Evolutionary conservation across 2,329 filamentous ascomycete species (phyloP), one percentile per base, ranked within the genome.

Genomic region (Boeremia exigua): DNA sequence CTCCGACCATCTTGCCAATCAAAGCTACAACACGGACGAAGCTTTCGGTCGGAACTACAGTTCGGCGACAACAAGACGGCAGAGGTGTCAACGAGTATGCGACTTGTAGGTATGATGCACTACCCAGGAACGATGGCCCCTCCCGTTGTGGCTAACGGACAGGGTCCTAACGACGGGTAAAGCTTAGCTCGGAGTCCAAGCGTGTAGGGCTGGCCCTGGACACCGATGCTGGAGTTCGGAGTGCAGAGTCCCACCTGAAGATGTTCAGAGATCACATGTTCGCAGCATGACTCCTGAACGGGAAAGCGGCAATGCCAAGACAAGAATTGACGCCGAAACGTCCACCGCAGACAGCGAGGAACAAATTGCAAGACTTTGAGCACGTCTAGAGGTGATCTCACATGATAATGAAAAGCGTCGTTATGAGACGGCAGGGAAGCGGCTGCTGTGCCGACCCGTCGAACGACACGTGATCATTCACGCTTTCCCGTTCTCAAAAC

Each of bases 1-100:
- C 70, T 43, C 70, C 70, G 23, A 73, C 70, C 70, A 73, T 73
- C 39, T 42, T 54, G 32, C 23, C n/a, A 15, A 11, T 33, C 28
- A 45, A 25, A 38, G 9, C 14, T 12, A 25, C n/a, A 17, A 45
- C 11, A 19, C n/a, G 30, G n/a, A 48, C 1, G 15, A 38, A 11
- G 14, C 17, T 9, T 3, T 8, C 11, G 14, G 2, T 25, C 38
- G 11, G 15, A 27, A 43, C 1, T 12, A n/a, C 10, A 8, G 4
- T 14, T 14, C 19, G 19, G 6, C 7, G 17, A 28, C 4, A n/a
- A 34, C 23, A 17, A 34, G 9, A 42, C 43, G 15, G 29, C 11
- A 38, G 52, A 30, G 53, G 36, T 47, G 32, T 23, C 17, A 36
- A 49, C 30, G 43, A 45, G 32, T n/a, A 12, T 44, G 32, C 27